Evolutionary conservation across 2,329 filamentous ascomycete species (phyloP), one percentile per base, ranked within the genome.

Genomic region (Anthostomella pinea): DNA sequence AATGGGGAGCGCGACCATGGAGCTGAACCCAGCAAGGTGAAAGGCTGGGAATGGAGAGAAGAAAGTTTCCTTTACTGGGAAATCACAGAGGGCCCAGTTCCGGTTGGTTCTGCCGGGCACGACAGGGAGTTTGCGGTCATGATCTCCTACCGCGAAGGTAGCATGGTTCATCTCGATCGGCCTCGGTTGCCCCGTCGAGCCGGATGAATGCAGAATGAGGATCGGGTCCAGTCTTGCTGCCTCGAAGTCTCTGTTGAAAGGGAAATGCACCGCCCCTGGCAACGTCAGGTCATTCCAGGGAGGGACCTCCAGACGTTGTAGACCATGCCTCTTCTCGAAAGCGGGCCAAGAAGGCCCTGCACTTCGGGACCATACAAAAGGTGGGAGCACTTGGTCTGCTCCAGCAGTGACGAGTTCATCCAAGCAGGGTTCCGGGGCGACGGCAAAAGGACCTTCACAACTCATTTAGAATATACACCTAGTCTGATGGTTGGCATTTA

Each of bases 111-210:
- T 45, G 9, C 47, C 47, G n/a, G 39, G 37, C 9, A 44, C 27
- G 9, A 10, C 21, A 11, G 39, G 34, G 3, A 47, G 18, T 16
- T 35, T 42, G 15, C 47, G 29, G 18, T 47, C 38, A 20, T 39
- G 35, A 5, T 48, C 47, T 2, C 35, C 38, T 2, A 43, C 44
- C 3, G 47, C 39, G 20, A 39, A 45, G 1, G 42, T 43, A 8
- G 38, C 47, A 11, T 49, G 45, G 21, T 41, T 49, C 40, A 49
- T 49, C 9, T 40, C 32, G 13, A 43, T 44, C 7, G 44, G 44
- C 31, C 45, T 49, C 3, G 47, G 47, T 6, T 33, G 25, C 2
- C 45, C 45, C 23, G 47, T 49, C 5, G 47, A 49, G 10, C 47
- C 47, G 2, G 47, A 48, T 10, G 47, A 49, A 20, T 47, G 44